phyloP scores from a whole-genome alignment of 1,284 basidiomycete genomes.

The Rhodotorula sp. region DNA sequence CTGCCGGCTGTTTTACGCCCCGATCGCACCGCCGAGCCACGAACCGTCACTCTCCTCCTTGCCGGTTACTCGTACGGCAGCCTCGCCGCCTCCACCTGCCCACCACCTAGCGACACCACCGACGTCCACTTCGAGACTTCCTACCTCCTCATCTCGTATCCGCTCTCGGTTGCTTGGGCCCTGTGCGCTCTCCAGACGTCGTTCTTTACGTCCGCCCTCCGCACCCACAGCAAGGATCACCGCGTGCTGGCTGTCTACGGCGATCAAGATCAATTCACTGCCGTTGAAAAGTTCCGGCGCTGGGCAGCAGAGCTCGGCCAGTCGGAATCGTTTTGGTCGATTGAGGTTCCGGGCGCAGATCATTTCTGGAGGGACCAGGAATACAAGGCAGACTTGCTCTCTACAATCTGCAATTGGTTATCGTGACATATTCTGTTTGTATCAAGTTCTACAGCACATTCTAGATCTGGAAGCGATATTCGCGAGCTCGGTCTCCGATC shows the following conservation, averaged over 20 bases:
- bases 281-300: conserved; percentile 56
- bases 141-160: conserved; percentile 73
- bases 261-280: conserved; percentile 70
- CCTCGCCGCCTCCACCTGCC: conserved; percentile 65
- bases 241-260: conserved; percentile 65
- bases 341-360: conserved; percentile 53
- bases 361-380: conserved; percentile 55
- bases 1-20: conserved; percentile 48
- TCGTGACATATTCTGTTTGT: too few relatives aligned
- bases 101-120: conserved; percentile 38
- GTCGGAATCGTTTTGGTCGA: conserved; percentile 42
- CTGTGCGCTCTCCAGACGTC: conserved; percentile 65
- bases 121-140: conserved; percentile 54
- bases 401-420: conserved; percentile 38
- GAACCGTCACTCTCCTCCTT: conserved; percentile 14
- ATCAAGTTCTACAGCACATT: too few relatives aligned
- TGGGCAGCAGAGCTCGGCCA: conserved; percentile 58
- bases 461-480: conserved; percentile 23
- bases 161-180: conserved; percentile 62
- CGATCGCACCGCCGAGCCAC: conserved; percentile 44
- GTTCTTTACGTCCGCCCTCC: conserved; percentile 58
- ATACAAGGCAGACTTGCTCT: conserved; percentile 29
- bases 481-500: conserved; percentile 12
- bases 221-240: conserved; percentile 52
- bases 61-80: conserved; percentile 66